Base-by-base conservation (phyloP, 2,329 filamentous ascomycete species). In the Penicillium sp. region DNA sequence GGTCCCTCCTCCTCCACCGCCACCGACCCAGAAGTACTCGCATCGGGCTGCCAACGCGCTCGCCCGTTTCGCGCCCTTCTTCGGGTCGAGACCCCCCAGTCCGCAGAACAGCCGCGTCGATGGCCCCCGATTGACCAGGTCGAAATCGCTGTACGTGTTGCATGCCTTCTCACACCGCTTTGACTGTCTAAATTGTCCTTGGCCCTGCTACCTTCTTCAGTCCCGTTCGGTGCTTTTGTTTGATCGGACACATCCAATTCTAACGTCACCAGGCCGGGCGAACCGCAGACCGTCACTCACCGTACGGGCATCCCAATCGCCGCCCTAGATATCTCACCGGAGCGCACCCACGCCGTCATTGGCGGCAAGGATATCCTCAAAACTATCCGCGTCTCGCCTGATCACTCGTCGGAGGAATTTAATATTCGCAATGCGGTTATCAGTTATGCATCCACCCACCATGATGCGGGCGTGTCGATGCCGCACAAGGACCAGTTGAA, bases 331-430 rank as follows among this genome's bases (percentile, higher is more conserved):
- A 81, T 85, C 68, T 86, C 85, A 54, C 81, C 83, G 36, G 76
- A 79, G 50, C 76, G 79, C 51, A 85, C 82, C 53, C 83, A 85
- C 74, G 84, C 83, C 47, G 76, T 87, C 48, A 77, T 87, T 58
- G 84, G 82, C 38, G 84, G 84, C 46, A 82, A 82, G 57, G 82
- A 86, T 59, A 85, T 87, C 50, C 78, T 87, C 62, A 85, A 85
- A 69, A 86, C 83, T 2, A 78, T 87, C 55, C 79, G 78, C 46
- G 78, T 86, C 48, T 75, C 80, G 40, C 79, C 81, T 50, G 76
- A 79, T 54, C 75, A 74, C 53, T 83, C 81, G 39, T 77, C 78
- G 48, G 84, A 87, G 65, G 83, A 86, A 56, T 78, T 82, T 68
- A 86, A 87, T 64, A 76, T 87, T 56, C 81, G 83, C 53, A 77